Percentiles rank a stretch among this genome's conserved stretches.
Evolutionary conservation across 2,329 filamentous ascomycete species (phyloP).

Genomic region (Claviceps citrina): DNA sequence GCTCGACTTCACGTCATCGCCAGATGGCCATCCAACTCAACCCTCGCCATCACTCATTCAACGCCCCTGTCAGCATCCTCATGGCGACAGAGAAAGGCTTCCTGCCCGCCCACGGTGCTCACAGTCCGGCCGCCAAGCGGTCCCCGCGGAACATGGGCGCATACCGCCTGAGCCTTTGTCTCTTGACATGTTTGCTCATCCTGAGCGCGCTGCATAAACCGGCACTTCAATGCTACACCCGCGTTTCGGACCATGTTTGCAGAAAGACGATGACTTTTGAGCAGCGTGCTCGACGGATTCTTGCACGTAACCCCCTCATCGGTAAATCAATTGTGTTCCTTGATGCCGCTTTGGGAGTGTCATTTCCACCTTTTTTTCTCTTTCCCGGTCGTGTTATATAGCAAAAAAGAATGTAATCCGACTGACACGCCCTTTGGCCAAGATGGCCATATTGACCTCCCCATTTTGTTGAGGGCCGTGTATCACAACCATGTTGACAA

Average conservation of each 20-base stretch:
- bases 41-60: too few species aligned
- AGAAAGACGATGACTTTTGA: slow-evolving; percentile 23
- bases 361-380: neutral
- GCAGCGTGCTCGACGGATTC: slow-evolving; percentile 29
- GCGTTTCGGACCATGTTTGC: slow-evolving; percentile 12
- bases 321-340: slow-evolving; percentile 24
- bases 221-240: slow-evolving; percentile 12
- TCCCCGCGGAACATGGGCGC: neutral
- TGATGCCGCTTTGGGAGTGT: neutral
- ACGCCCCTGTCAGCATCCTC: neutral
- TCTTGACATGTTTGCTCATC: slow-evolving; percentile 14
- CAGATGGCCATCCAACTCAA: too few species aligned
- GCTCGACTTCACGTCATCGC: too few species aligned
- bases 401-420: neutral
- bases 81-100: neutral
- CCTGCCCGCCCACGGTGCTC: neutral
- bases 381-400: neutral
- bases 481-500: slow-evolving; percentile 69
- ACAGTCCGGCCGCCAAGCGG: neutral
- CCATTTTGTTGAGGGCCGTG: slow-evolving; percentile 50
- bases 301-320: slow-evolving; percentile 32
- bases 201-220: slow-evolving; percentile 15
- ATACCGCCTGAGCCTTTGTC: neutral
- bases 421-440: neutral
- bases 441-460: slow-evolving; percentile 87